A percentile compares a stretch with the other conserved stretches of the same genome.
These are phyloP conservation scores for Aaosphaeria arxii DNA, from an alignment of 2,329 filamentous ascomycete species.

Conservation along the genomic window DNA sequence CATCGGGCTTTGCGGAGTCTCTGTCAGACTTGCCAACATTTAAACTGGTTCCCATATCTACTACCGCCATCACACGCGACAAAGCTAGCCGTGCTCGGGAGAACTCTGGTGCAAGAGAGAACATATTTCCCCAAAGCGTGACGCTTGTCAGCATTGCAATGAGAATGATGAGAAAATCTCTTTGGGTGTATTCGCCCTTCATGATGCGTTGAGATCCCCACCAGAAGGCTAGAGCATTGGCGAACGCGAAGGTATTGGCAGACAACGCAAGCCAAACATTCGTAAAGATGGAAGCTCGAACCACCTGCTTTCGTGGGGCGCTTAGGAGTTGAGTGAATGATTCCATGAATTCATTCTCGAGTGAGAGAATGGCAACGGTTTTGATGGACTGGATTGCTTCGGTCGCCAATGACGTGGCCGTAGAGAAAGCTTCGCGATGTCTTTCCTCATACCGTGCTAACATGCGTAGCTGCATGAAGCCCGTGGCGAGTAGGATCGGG, in stretches of 20 bases:
- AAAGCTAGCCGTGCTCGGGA: slow-evolving; percentile 63
- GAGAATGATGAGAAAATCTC: slow-evolving; percentile 72
- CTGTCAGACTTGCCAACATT: too few species aligned
- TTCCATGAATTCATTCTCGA: slow-evolving; percentile 48
- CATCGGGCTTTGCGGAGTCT: too few species aligned
- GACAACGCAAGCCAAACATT: slow-evolving; percentile 62
- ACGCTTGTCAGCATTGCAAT: slow-evolving; percentile 70
- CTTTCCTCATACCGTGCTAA: slow-evolving; percentile 58
- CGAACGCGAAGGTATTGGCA: slow-evolving; percentile 61
- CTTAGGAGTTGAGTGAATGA: slow-evolving; percentile 46
- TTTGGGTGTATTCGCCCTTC: slow-evolving; percentile 61
- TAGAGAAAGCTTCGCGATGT: slow-evolving; percentile 50
- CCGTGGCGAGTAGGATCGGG: slow-evolving; percentile 66
- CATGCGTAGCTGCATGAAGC: slow-evolving; percentile 65
- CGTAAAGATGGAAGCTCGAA: slow-evolving; percentile 44
- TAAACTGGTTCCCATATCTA: slow-evolving; percentile 47
- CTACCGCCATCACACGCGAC: slow-evolving; percentile 68
- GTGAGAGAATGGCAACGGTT: slow-evolving; percentile 50
- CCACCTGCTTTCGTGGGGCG: slow-evolving; percentile 48
- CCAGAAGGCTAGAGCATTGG: slow-evolving; percentile 76
- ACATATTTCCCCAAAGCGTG: slow-evolving; percentile 70
- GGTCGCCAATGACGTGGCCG: slow-evolving; percentile 50
- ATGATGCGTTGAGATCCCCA: slow-evolving; percentile 73
- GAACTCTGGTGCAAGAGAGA: slow-evolving; percentile 71
- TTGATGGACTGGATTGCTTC: slow-evolving; percentile 53